Evolutionary conservation across 306 rosid genomes (phyloP), one percentile per base, ranked within the genome.

Genomic region (Nissolia schottii): DNA sequence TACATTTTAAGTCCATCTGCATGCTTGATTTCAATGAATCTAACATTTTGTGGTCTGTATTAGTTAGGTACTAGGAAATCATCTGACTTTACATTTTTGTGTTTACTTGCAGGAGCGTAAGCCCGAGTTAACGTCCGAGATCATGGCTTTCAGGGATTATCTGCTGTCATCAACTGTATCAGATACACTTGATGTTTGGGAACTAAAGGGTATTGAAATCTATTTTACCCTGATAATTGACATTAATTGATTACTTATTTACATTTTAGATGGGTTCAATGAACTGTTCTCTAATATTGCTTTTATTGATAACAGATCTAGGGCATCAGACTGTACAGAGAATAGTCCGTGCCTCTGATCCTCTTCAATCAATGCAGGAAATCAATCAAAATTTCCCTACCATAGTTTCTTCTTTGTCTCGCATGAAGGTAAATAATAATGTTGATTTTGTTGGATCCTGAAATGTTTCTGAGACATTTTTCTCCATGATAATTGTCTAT

Each of bases 321-420:
- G 99, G 99, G 27, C 96, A 91, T 80, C 99, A 94, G 87, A 89
- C 99, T 73, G 96, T 94, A 74, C 99, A 94, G 90, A 91, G 97
- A 82, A 89, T 94, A 77, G 97, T 94, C 54, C 95, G 81, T 71
- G 97, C 99, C 73, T 85, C 99, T 76, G 97, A 94, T 87, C 99
- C 99, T 74, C 79, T 94, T 82, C 96, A 90, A 74, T 87, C 97
- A 82, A 94, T 94, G 99, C 97, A 91, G 74, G 99, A 94, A 76
- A 94, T 94, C 67, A 94, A 80, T 86, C 99, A 94, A 81, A 94
- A 94, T 77, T 94, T 94, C 82, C 99, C 96, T 8, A 94, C 81
- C 84, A 84, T 94, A 69, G 96, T 94, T 71, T 91, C 99, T 86
- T 94, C 94, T 75, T 81, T 94, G 79, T 94, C 99, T 79, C 99